Percentiles rank a stretch among this genome's conserved stretches.
These are phyloP conservation scores for Pilatotrama ljubarskyi DNA, from an alignment of 768 basidiomycete genomes.

Conservation along the genomic window DNA sequence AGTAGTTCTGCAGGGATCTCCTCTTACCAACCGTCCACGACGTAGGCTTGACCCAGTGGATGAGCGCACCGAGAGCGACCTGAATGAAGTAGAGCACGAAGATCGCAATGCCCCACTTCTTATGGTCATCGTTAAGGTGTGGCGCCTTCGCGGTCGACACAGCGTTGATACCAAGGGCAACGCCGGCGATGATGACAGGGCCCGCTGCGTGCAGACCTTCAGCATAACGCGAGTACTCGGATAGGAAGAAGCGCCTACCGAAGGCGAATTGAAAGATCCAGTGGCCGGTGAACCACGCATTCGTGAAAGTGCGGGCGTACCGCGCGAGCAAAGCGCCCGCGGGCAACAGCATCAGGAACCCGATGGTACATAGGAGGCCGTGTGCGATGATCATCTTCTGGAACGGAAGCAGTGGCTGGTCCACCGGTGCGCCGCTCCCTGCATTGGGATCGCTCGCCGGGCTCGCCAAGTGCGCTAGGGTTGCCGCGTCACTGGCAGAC, in stretches of 20 bases:
- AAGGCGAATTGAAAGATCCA: constrained; percentile 50
- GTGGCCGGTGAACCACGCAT: constrained; percentile 45
- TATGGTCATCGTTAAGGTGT: constrained; percentile 45
- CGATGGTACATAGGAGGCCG: constrained; percentile 50
- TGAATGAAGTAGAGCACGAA: constrained; percentile 56
- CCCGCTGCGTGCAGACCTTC: constrained; percentile 33
- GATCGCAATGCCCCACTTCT: constrained; percentile 54
- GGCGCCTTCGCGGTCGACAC: constrained; percentile 33
- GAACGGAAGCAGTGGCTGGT: constrained; percentile 42
- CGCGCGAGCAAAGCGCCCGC: constrained; percentile 57
- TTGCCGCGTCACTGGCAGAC: constrained; percentile 23
- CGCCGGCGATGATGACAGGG: constrained; percentile 55
- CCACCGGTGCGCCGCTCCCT: background rate
- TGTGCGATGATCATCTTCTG: constrained; percentile 54
- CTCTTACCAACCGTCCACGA: constrained; percentile 35
- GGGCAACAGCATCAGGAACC: constrained; percentile 59
- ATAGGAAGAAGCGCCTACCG: constrained; percentile 15
- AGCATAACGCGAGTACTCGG: background rate
- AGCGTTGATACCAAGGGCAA: constrained; percentile 43
- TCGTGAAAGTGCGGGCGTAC: constrained; percentile 52
- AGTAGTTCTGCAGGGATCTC: constrained; percentile 47
- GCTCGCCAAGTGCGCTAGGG: constrained; percentile 12
- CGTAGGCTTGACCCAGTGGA: constrained; percentile 53
- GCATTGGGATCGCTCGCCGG: constrained; percentile 15
- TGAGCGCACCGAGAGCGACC: constrained; percentile 46